These are phyloP conservation scores for Tilletia indica DNA, from an alignment of 1,284 basidiomycete species.

Conservation along the genomic window DNA sequence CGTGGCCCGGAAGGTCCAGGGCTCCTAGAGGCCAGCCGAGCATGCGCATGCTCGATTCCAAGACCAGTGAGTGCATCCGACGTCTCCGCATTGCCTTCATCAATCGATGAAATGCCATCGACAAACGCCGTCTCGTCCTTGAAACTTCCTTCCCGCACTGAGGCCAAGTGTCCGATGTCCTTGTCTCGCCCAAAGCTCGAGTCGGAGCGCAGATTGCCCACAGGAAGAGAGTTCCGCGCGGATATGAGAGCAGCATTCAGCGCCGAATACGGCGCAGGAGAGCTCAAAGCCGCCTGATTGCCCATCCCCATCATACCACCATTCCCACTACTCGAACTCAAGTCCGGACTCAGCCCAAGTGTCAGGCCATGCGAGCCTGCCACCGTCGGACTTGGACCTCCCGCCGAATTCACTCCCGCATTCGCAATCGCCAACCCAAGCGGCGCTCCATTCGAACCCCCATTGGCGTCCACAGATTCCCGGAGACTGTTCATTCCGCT, in stretches of 20 bases:
- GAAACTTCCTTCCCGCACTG: background rate
- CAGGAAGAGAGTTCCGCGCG: background rate
- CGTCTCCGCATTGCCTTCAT: too few species aligned
- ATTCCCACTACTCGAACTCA: background rate
- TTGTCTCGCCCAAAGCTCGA: background rate
- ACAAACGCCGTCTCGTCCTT: background rate
- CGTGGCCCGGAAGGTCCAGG: background rate
- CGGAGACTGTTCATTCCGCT: constrained; percentile 1
- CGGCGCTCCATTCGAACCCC: background rate
- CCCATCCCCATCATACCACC: background rate
- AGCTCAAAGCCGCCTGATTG: background rate
- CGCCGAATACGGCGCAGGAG: background rate
- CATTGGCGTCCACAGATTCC: constrained; percentile 2
- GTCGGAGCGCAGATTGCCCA: background rate
- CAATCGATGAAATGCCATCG: background rate
- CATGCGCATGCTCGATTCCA: background rate
- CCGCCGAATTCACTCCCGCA: background rate
- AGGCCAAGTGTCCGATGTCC: background rate
- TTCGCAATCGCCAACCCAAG: constrained; percentile 13
- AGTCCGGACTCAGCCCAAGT: background rate
- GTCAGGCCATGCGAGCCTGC: constrained; percentile 6
- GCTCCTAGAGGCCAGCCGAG: background rate
- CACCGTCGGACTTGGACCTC: background rate
- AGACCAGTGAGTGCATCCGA: background rate
- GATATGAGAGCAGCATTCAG: constrained; percentile 4